Base-by-base conservation (phyloP, 2,329 filamentous ascomycete genomes). In the Fusarium xylarioides region DNA sequence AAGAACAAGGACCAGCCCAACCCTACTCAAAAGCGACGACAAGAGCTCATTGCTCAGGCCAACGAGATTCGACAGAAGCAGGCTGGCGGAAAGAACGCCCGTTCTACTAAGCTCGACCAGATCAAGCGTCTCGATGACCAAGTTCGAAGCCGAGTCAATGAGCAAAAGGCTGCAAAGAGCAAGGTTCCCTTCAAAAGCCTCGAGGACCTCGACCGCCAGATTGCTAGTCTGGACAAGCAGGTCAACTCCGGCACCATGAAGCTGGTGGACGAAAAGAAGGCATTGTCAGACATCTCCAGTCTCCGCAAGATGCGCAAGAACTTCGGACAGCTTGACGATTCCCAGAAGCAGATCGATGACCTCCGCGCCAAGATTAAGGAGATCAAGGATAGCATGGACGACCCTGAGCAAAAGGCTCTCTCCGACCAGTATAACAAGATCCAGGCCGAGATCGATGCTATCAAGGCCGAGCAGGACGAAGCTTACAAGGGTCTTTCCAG, bases 211-310 rank as follows among this genome's bases (percentile, higher is more conserved):
- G 94, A 98, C 82, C 87, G 88, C 72, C 91, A 96, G 83, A 96
- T 98, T 77, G 88, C 90, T 68, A 87, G 87, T 58, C 90, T 98
- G 60, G 93, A 97, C 75, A 92, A 92, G 83, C 90, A 95, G 81
- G 95, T 98, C 77, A 93, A 97, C 82, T 89, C 91, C 40, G 95
- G 95, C 74, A 92, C 89, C 81, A 95, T 99, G 92, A 97, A 95
- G 85, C 87, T 99, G 57, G 96, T 98, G 16, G 96, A 99, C 78
- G 96, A 98, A 90, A 97, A 94, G 88, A 98, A 98, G 89, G 91
- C 94, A 14, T 88, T 98, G 26, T 85, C 89, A 56, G 94, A 98
- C 78, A 92, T 97, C 77, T 93, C 92, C 54, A 92, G 86, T 81
- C 86, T 98, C 75, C 92, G 93, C 83, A 97, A 97, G 87, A 89